Base-by-base conservation (phyloP, 495 filamentous ascomycete species). In the Aspergillus avenaceus region DNA sequence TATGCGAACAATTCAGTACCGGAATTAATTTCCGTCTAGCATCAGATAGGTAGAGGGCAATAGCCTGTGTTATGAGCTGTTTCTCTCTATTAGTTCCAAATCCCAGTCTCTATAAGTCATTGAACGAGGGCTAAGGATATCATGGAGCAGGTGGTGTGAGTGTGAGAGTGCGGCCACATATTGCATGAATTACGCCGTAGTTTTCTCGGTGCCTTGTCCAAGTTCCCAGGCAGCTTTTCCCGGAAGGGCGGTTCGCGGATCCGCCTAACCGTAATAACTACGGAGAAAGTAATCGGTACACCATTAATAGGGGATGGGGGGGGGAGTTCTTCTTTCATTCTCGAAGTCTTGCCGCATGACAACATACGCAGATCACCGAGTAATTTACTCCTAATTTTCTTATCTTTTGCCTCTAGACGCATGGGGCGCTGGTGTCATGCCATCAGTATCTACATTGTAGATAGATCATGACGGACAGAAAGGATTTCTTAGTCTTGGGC, bases 11-110 rank as follows among this genome's bases (percentile, higher is more conserved):
- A 34, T 24, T 24, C 22, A 27, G 16, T 16, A 1, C 24, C 47
- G 47, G 47, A 49, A 28, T 23, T 38, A 40, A 28, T 49, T 19
- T 49, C 47, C 47, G 47, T 26, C 37, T 32, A 5, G n/a, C 13
- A 40, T n/a, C n/a, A n/a, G n/a, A n/a, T n/a, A n/a, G n/a, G n/a
- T n/a, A n/a, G n/a, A n/a, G n/a, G n/a, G n/a, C n/a, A n/a, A n/a
- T n/a, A n/a, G n/a, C n/a, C n/a, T n/a, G n/a, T n/a, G n/a, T n/a
- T n/a, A n/a, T n/a, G n/a, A n/a, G n/a, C n/a, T n/a, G n/a, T n/a
- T n/a, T n/a, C n/a, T n/a, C n/a, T n/a, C n/a, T n/a, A n/a, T n/a
- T n/a, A n/a, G n/a, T n/a, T n/a, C n/a, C n/a, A n/a, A n/a, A n/a
- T n/a, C n/a, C n/a, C n/a, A n/a, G n/a, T n/a, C n/a, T n/a, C n/a